A percentile compares a stretch with the other conserved stretches of the same genome.
Evolutionary conservation across 331 rosid species (phyloP).

Genomic region (Phaseolus coccineus): DNA sequence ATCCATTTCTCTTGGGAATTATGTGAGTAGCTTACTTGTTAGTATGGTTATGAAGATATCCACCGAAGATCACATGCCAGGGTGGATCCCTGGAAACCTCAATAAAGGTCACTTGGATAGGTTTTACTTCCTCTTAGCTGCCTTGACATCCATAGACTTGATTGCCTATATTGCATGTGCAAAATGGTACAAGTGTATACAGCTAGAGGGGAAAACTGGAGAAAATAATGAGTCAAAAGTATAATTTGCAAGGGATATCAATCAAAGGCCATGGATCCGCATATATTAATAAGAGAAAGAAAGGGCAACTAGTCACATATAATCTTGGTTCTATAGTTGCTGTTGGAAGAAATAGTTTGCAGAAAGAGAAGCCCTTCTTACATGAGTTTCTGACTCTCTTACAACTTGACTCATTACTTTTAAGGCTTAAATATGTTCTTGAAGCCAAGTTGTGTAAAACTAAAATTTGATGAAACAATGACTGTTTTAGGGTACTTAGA

Average conservation of each 20-base stretch:
- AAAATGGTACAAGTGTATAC: slow-evolving; percentile 90
- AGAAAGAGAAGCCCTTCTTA: slow-evolving; percentile 50
- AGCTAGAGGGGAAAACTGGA: slow-evolving; percentile 67
- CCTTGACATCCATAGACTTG: slow-evolving; percentile 81
- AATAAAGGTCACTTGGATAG: slow-evolving; percentile 93
- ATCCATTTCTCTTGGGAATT: slow-evolving; percentile 95
- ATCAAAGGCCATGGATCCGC: slow-evolving; percentile 48
- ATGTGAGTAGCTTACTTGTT: slow-evolving; percentile 89
- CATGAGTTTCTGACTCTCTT: slow-evolving; percentile 48
- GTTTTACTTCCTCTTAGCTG: slow-evolving; percentile 94
- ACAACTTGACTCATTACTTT: slow-evolving; percentile 36
- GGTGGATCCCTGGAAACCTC: slow-evolving; percentile 99
- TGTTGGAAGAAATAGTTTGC: slow-evolving; percentile 46
- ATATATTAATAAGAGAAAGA: slow-evolving; percentile 65
- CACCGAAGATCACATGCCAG: slow-evolving; percentile 87
- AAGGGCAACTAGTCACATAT: slow-evolving; percentile 49
- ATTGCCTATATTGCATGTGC: slow-evolving; percentile 77
- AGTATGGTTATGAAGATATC: slow-evolving; percentile 95
- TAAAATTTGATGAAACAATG: slow-evolving; percentile 50
- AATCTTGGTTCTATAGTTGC: slow-evolving; percentile 21
- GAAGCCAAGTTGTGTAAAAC: slow-evolving; percentile 45
- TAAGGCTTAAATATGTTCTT: slow-evolving; percentile 29
- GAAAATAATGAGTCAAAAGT: slow-evolving; percentile 55
- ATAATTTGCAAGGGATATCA: slow-evolving; percentile 40
- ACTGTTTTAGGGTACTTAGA: slow-evolving; percentile 52